Base-by-base conservation (phyloP, 2,329 filamentous ascomycete species). In the Gaeumannomyces tritici region DNA sequence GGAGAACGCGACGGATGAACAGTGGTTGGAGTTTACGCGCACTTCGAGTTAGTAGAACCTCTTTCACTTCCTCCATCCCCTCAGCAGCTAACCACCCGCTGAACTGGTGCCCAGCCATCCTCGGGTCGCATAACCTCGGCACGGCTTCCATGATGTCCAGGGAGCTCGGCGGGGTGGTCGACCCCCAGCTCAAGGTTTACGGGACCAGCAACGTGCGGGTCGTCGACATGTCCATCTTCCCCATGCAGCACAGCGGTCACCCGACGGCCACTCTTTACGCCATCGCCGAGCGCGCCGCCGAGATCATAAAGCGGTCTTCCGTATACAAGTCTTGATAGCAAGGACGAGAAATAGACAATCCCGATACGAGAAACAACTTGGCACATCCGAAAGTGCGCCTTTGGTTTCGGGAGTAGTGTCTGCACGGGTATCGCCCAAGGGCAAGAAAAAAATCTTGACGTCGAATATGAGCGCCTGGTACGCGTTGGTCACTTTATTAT, bases 91-190 rank as follows among this genome's bases (percentile, higher is more conserved):
- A 9, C 31, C 24, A n/a, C 5, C 26, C 31, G 75, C 82, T 57
- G 81, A 84, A 55, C 1, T 7, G 78, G 81, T 70, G n/a, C n/a
- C n/a, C n/a, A 79, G 76, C 80, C n/a, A 72, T 69, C 13, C 69
- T 66, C 60, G 73, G 72, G n/a, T 72, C 74, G 7, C 76, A 74
- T 47, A 71, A 75, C 63, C 71, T 76, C 26, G 73, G 65, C 21
- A 63, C 65, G 0, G 63, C 62, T 4, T 42, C 76, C 4, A 79
- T 79, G 77, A 70, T 78, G 66, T 72, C 74, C 18, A 69, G 69
- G 18, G 70, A 73, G 55, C 67, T 73, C 7, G 76, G 74, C 26
- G 76, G 75, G 21, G 76, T 79, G 11, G 76, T 79, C 1, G 73
- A 76, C 61, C 64, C 72, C 1, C 67, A 73, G 42, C 67, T 79